Evolutionary conservation across 2,329 filamentous ascomycete species (phyloP).

Genomic region (Diaporthe citriasiana): DNA sequence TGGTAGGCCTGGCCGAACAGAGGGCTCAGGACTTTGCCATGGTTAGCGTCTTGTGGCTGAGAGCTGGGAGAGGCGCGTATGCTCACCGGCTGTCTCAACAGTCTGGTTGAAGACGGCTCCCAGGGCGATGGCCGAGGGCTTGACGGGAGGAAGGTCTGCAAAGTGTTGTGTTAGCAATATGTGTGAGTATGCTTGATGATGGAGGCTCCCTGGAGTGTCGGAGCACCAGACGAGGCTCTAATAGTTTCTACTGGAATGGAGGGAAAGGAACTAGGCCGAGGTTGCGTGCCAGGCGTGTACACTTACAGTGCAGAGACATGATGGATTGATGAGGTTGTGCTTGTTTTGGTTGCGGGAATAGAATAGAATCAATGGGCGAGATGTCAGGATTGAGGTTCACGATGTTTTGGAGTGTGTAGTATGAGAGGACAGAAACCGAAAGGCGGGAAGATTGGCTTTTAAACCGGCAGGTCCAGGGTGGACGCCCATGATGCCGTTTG

Average conservation of each 20-base stretch:
- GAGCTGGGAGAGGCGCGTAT: not conserved
- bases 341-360: not conserved
- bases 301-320: conserved; percentile 74
- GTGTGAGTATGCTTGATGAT: conserved; percentile 13
- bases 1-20: conserved; percentile 96
- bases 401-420: conserved; percentile 13
- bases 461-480: conserved; percentile 30
- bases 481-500: conserved; percentile 34
- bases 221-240: not conserved
- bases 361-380: not conserved
- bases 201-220: not conserved
- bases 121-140: conserved; percentile 97
- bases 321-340: conserved; percentile 30
- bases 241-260: not conserved
- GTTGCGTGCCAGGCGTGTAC: not conserved
- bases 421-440: not conserved
- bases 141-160: conserved; percentile 79
- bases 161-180: conserved; percentile 33
- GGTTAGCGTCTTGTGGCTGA: conserved; percentile 4
- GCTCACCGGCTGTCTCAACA: conserved; percentile 44
- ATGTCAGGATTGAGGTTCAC: conserved; percentile 8
- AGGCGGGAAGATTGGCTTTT: conserved; percentile 32
- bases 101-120: conserved; percentile 94
- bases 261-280: not conserved
- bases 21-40: conserved; percentile 76